phyloP scores from a whole-genome alignment of 805 yeast species.

The Saturnispora ahearnii region DNA sequence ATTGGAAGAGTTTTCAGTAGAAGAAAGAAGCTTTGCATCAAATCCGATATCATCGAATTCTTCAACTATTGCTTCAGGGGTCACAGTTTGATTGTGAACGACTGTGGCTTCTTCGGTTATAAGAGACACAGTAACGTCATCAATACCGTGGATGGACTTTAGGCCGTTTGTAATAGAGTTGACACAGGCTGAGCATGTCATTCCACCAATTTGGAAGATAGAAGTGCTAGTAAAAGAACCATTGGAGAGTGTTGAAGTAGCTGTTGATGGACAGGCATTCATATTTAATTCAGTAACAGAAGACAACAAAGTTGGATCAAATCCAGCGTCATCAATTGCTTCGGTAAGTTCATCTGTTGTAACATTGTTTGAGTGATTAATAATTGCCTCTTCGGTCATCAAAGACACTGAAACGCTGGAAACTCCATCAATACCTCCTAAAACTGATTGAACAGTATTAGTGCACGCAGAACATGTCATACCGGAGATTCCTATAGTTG shows the following conservation, averaged over 20 bases:
- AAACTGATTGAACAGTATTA: constrained; percentile 41
- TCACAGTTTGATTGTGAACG: constrained; percentile 32
- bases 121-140: constrained; percentile 52
- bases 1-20: constrained; percentile 14
- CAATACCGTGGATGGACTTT: constrained; percentile 18
- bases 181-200: constrained; percentile 90
- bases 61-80: constrained; percentile 32
- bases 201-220: constrained; percentile 45
- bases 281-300: neutral
- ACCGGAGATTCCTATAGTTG: constrained; percentile 45
- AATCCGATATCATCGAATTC: constrained; percentile 73
- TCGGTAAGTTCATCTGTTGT: constrained; percentile 29
- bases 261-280: neutral
- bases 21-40: constrained; percentile 25
- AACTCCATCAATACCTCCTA: constrained; percentile 27
- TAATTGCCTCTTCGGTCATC: constrained; percentile 58
- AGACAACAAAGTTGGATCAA: constrained; percentile 28
- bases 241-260: neutral
- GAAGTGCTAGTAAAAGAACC: neutral
- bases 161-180: constrained; percentile 44
- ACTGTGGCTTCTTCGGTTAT: constrained; percentile 67
- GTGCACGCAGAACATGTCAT: constrained; percentile 69
- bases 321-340: constrained; percentile 39
- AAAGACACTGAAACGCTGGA: constrained; percentile 49
- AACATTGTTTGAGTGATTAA: constrained; percentile 35